phyloP scores from a whole-genome alignment of 2,329 filamentous ascomycete genomes.

The Calycina marina region DNA sequence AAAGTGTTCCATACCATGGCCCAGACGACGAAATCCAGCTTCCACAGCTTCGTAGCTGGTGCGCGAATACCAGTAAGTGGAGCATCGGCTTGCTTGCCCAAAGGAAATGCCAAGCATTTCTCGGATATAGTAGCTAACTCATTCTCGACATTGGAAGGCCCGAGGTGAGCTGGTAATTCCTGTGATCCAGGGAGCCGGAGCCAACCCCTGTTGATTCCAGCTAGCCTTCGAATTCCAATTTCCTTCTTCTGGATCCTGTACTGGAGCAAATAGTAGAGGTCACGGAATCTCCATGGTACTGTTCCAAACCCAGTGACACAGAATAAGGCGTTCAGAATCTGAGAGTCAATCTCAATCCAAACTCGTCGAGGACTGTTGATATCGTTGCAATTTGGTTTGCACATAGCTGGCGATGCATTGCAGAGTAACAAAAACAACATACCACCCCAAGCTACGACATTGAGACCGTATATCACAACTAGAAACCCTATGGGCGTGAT shows the following conservation, averaged over 20 bases:
- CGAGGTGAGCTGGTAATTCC: constrained; percentile 35
- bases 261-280: constrained; percentile 57
- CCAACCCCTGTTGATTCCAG: constrained; percentile 63
- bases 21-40: constrained; percentile 68
- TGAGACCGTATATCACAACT: constrained; percentile 65
- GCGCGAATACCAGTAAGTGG: constrained; percentile 62
- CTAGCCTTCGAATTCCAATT: constrained; percentile 49
- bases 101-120: constrained; percentile 45
- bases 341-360: constrained; percentile 64
- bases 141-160: constrained; percentile 35
- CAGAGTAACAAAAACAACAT: constrained; percentile 80
- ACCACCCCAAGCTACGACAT: constrained; percentile 77
- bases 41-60: constrained; percentile 54
- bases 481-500: constrained; percentile 63
- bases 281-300: constrained; percentile 68
- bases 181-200: constrained; percentile 57
- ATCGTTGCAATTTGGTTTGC: constrained; percentile 52
- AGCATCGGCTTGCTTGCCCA: constrained; percentile 44
- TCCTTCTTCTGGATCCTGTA: constrained; percentile 42
- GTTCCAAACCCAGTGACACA: constrained; percentile 25
- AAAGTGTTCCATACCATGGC: constrained; percentile 67
- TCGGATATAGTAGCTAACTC: constrained; percentile 25
- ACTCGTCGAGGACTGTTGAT: constrained; percentile 63
- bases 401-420: constrained; percentile 62
- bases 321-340: constrained; percentile 12